Conservation (phyloP, 805 yeast species). For the Metschnikowia matae region DNA sequence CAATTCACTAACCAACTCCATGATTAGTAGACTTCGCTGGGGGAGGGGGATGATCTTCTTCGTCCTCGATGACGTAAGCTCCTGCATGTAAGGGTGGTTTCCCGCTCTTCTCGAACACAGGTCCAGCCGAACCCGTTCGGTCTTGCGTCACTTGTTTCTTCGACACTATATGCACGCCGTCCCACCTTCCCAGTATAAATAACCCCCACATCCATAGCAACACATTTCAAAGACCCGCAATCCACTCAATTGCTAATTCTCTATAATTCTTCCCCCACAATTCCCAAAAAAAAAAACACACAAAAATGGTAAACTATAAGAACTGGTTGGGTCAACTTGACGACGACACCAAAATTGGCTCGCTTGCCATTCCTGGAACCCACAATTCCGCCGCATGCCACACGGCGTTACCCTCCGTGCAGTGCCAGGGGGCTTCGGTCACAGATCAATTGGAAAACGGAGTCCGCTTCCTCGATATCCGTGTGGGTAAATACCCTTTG, state of each 20-base stretch:
- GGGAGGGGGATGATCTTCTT: background rate
- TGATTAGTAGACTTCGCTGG: background rate
- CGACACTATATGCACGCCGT: background rate
- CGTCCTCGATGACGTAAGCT: background rate
- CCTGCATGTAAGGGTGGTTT: background rate
- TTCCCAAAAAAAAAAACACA: no score
- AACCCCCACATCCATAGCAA: background rate
- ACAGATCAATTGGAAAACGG: constrained; percentile 65
- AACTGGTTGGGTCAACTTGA: constrained; percentile 53
- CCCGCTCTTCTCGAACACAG: no score
- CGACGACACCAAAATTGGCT: constrained; percentile 49
- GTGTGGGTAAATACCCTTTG: constrained; percentile 57
- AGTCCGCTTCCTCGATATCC: constrained; percentile 68
- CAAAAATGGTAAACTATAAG: constrained; percentile 41
- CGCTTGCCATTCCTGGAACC: constrained; percentile 75
- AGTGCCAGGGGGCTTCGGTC: constrained; percentile 64
- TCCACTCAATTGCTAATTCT: background rate
- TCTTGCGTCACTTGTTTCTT: background rate
- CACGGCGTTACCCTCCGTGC: constrained; percentile 68
- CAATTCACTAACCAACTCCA: no score
- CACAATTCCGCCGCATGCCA: constrained; percentile 76
- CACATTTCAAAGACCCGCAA: background rate
- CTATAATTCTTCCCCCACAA: background rate
- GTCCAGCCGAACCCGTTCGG: background rate
- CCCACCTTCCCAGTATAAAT: background rate